Percentiles rank a stretch among this genome's conserved stretches.
phyloP scores from a whole-genome alignment of 305 asterid genomes.

The Solanum hybrid region DNA sequence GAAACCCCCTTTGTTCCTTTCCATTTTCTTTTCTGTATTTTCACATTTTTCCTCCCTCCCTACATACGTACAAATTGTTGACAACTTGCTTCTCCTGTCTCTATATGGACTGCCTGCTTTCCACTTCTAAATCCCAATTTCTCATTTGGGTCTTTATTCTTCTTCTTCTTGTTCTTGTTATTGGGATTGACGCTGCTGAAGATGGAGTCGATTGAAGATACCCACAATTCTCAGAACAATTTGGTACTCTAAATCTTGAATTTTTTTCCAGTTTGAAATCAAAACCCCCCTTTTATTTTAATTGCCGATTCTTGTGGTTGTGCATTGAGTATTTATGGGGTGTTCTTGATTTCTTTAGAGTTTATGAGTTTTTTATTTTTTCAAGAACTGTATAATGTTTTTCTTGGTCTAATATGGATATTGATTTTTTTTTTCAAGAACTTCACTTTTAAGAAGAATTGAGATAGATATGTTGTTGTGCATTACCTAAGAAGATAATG shows the following conservation, averaged over 20 bases:
- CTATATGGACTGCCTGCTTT: constrained; percentile 10
- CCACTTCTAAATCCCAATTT: constrained; percentile 5
- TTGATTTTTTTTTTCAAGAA: not conserved
- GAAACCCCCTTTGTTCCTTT: constrained; percentile 1
- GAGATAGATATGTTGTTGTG: not conserved
- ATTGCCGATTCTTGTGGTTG: not conserved
- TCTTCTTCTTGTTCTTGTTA: not conserved
- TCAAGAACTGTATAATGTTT: not conserved
- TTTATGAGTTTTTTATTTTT: not conserved
- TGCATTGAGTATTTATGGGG: not conserved
- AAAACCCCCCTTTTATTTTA: not conserved
- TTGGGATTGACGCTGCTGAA: constrained; percentile 2
- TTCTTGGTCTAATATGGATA: not conserved
- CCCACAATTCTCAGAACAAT: constrained; percentile 22
- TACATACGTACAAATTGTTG: constrained; percentile 12
- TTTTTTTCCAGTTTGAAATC: not conserved
- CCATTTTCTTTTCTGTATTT: not conserved
- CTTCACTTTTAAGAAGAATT: not conserved
- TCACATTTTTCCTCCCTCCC: constrained; percentile 7
- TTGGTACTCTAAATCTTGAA: constrained; percentile 20
- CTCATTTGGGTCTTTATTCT: not conserved
- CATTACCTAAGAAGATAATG: not conserved
- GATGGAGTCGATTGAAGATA: constrained; percentile 36
- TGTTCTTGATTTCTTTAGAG: not conserved
- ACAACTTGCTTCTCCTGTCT: constrained; percentile 24